A percentile compares a stretch with the other conserved stretches of the same genome.
Evolutionary conservation across 768 basidiomycete species (phyloP).

Genomic region (Tricholoma furcatifolium): DNA sequence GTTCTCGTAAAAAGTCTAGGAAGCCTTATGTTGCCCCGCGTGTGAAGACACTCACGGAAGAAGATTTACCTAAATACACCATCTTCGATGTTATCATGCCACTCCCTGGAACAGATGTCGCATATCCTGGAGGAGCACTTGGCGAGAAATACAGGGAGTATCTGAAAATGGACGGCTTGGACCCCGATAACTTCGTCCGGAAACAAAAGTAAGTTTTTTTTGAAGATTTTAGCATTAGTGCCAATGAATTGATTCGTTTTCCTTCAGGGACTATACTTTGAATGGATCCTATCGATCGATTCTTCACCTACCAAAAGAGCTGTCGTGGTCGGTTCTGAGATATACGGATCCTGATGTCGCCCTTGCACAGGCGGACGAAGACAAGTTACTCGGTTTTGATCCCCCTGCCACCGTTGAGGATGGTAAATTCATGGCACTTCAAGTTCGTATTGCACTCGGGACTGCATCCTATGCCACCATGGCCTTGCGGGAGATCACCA

Average conservation of each 20-base stretch:
- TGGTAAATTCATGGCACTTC: conserved; percentile 86
- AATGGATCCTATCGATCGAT: conserved; percentile 94
- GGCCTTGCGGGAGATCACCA: conserved; percentile 93
- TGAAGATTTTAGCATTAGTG: neutral
- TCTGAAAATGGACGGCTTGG: conserved; percentile 81
- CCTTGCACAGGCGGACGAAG: conserved; percentile 94
- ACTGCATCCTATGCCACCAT: conserved; percentile 97
- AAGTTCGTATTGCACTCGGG: conserved; percentile 81
- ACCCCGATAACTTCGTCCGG: conserved; percentile 84
- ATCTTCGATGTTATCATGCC: conserved; percentile 98
- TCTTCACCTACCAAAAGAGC: conserved; percentile 76
- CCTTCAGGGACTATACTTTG: conserved; percentile 81
- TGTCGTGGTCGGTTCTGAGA: conserved; percentile 78
- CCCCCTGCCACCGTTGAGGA: conserved; percentile 62
- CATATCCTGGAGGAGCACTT: conserved; percentile 85
- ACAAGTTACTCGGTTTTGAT: conserved; percentile 81
- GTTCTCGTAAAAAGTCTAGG: conserved; percentile 33
- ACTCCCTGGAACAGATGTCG: conserved; percentile 92
- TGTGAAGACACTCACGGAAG: conserved; percentile 76
- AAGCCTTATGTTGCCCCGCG: conserved; percentile 66
- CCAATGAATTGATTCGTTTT: neutral
- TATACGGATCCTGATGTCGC: conserved; percentile 95
- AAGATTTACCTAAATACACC: conserved; percentile 75
- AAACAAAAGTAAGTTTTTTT: conserved; percentile 73
- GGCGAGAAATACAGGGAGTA: conserved; percentile 85